Evolutionary conservation across 2,329 filamentous ascomycete genomes (phyloP).

Genomic region (Aspergillus vadensis): DNA sequence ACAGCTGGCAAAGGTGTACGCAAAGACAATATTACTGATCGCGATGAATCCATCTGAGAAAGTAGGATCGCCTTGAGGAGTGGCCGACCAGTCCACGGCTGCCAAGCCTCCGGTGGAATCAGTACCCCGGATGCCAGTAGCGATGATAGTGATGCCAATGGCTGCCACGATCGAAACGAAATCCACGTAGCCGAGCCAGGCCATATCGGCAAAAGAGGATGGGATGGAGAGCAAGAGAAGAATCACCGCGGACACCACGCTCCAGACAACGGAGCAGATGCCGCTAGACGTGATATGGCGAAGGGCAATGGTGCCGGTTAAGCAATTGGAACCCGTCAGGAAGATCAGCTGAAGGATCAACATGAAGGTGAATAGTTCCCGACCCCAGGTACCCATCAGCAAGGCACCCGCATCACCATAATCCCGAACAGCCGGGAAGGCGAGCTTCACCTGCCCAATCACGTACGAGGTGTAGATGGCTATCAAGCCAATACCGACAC

Average conservation of each 20-base stretch:
- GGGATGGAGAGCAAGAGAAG: slow-evolving; percentile 35
- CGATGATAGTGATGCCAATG: slow-evolving; percentile 37
- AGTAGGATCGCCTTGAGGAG: slow-evolving; percentile 20
- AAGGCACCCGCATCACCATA: slow-evolving; percentile 48
- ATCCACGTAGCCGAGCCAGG: slow-evolving; percentile 37
- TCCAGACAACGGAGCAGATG: slow-evolving; percentile 43
- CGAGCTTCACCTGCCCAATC: slow-evolving; percentile 41
- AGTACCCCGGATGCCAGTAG: slow-evolving; percentile 30
- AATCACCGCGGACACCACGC: slow-evolving; percentile 43
- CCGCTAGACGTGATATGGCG: slow-evolving; percentile 41
- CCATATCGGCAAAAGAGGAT: slow-evolving; percentile 36
- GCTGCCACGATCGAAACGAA: slow-evolving; percentile 35
- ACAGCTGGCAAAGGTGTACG: slow-evolving; percentile 41
- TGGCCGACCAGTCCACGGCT: slow-evolving; percentile 18
- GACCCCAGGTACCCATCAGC: slow-evolving; percentile 46
- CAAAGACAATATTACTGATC: slow-evolving; percentile 33
- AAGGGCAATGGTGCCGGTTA: slow-evolving; percentile 51
- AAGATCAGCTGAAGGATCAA: slow-evolving; percentile 49
- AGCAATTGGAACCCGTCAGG: slow-evolving; percentile 47
- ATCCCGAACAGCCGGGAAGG: slow-evolving; percentile 42
- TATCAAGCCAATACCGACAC: slow-evolving; percentile 40
- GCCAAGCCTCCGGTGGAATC: slow-evolving; percentile 21
- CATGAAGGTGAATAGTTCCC: slow-evolving; percentile 40
- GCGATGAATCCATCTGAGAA: slow-evolving; percentile 31
- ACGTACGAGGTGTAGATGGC: slow-evolving; percentile 46